Evolutionary conservation across 2,329 filamentous ascomycete genomes (phyloP).

Genomic region (Hirsutella rhossiliensis): DNA sequence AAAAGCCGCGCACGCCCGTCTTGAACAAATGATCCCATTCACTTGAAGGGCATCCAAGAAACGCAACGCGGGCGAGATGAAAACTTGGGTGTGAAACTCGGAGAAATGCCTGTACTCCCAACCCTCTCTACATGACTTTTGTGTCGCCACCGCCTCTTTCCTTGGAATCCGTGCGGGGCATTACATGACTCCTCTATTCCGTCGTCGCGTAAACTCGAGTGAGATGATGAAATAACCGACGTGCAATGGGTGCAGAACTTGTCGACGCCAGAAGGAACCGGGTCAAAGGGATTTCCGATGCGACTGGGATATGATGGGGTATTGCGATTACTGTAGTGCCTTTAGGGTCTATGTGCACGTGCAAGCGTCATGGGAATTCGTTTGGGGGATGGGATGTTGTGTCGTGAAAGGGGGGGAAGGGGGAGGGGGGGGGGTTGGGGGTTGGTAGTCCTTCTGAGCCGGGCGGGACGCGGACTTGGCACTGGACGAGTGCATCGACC

Average conservation of each 20-base stretch:
- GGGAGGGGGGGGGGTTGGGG: slow-evolving; percentile 6
- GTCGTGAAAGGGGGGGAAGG: slow-evolving; percentile 9
- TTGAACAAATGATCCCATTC: slow-evolving; percentile 13
- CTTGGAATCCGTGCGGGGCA: slow-evolving; percentile 17
- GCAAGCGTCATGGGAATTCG: slow-evolving; percentile 24
- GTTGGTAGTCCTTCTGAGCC: not conserved
- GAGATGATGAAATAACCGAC: slow-evolving; percentile 12
- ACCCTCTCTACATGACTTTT: slow-evolving; percentile 31
- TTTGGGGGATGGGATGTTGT: slow-evolving; percentile 15
- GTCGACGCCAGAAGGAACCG: slow-evolving; percentile 8
- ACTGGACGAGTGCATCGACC: not conserved
- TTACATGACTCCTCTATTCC: slow-evolving; percentile 31
- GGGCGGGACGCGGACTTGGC: not conserved
- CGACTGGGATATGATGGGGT: slow-evolving; percentile 15
- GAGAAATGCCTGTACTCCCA: slow-evolving; percentile 23
- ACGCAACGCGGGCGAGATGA: slow-evolving; percentile 7
- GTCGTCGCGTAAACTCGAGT: slow-evolving; percentile 13
- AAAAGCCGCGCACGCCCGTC: slow-evolving; percentile 1
- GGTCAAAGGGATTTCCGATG: slow-evolving; percentile 6
- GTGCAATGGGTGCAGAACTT: not conserved
- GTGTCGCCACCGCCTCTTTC: slow-evolving; percentile 19
- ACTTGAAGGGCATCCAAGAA: slow-evolving; percentile 21
- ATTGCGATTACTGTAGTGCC: slow-evolving; percentile 27
- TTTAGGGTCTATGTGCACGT: slow-evolving; percentile 25
- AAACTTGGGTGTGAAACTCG: slow-evolving; percentile 5